Conservation (phyloP, 176 grass and related monocot genomes). For the Bolboschoenus planiculmis region DNA sequence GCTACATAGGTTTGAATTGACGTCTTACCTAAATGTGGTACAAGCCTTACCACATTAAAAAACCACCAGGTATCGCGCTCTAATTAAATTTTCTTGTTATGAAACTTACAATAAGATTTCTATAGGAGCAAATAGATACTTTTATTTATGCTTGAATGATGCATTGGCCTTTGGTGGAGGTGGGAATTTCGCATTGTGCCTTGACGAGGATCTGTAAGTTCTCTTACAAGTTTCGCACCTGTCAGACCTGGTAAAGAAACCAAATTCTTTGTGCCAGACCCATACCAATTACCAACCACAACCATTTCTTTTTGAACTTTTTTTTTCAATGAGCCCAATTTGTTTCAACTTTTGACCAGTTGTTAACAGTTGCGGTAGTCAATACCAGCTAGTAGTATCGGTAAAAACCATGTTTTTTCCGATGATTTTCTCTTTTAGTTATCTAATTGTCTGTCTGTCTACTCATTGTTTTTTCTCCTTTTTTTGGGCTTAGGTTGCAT, state of each 20-base stretch:
- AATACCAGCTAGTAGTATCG: not conserved
- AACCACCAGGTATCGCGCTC: not conserved
- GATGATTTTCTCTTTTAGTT: not conserved
- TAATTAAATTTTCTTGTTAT: slow-evolving; percentile 3
- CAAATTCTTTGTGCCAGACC: not conserved
- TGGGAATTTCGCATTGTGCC: slow-evolving; percentile 56
- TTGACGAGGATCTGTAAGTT: slow-evolving; percentile 94
- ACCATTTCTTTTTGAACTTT: not conserved
- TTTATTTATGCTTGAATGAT: slow-evolving; percentile 87
- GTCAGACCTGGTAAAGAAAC: not conserved
- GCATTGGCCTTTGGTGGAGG: slow-evolving; percentile 80
- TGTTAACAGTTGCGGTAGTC: not conserved
- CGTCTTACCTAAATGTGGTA: slow-evolving; percentile 1
- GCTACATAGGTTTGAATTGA: no score
- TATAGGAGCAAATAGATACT: slow-evolving; percentile 78
- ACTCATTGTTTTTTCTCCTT: not conserved
- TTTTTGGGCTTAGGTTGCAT: slow-evolving; percentile 51
- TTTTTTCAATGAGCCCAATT: not conserved
- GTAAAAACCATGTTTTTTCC: not conserved
- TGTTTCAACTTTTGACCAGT: not conserved
- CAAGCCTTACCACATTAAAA: not conserved
- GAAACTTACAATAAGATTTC: slow-evolving; percentile 11
- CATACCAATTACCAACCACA: not conserved
- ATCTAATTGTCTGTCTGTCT: not conserved
- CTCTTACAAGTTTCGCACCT: not conserved